phyloP scores from a whole-genome alignment of 768 basidiomycete species.

The Suillus subalutaceus region DNA sequence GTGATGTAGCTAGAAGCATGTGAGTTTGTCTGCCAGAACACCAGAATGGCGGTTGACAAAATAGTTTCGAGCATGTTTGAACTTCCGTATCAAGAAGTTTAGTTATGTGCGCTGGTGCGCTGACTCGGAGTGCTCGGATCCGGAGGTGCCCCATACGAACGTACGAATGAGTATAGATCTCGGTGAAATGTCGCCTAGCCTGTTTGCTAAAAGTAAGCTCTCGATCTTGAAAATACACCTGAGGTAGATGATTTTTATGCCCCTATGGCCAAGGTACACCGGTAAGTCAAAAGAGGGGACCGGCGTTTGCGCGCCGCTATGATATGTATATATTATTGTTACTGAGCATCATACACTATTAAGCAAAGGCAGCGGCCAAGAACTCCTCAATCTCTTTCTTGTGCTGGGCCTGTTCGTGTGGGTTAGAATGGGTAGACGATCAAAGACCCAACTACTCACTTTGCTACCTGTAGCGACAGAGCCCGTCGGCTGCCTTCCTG shows the following conservation, averaged over 20 bases:
- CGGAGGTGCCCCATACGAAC: neutral
- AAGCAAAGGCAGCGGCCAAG: slow-evolving; percentile 59
- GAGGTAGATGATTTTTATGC: neutral
- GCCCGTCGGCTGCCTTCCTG: slow-evolving; percentile 89
- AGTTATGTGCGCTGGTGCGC: too few species aligned
- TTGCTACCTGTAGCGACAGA: slow-evolving; percentile 94
- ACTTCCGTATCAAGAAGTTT: too few species aligned
- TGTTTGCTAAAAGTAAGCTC: neutral
- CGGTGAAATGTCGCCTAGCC: neutral
- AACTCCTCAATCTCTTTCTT: slow-evolving; percentile 90
- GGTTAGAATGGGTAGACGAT: slow-evolving; percentile 17
- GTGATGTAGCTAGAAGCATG: too few species aligned
- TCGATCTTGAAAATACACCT: neutral
- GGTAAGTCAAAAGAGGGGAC: neutral
- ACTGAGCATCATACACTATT: slow-evolving; percentile 18
- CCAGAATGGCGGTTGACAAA: too few species aligned
- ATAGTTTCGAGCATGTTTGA: too few species aligned
- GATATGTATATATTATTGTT: neutral
- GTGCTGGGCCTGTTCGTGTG: slow-evolving; percentile 61
- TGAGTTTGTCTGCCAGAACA: too few species aligned
- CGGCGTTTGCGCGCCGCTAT: neutral
- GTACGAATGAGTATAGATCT: neutral
- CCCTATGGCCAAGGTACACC: neutral
- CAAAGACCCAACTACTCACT: slow-evolving; percentile 41
- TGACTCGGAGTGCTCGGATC: too few species aligned